Evolutionary conservation across 139 green algal genomes (phyloP).

Genomic region (Tetraselmis striata): DNA sequence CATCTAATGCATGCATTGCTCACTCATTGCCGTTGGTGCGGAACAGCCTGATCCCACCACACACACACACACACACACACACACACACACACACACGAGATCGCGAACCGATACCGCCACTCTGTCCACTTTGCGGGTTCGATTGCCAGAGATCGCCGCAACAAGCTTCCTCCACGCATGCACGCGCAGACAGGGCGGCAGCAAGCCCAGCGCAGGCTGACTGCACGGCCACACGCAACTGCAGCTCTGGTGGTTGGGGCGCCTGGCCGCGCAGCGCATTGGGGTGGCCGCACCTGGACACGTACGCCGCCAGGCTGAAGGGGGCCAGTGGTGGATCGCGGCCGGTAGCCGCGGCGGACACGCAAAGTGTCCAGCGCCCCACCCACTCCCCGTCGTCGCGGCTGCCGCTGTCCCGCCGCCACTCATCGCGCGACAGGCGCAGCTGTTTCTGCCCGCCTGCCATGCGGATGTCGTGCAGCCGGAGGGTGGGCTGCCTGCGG

Average conservation of each 20-base stretch:
- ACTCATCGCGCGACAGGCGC: neutral
- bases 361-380: neutral
- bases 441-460: neutral
- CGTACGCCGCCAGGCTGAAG: neutral
- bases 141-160: no score
- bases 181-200: no score
- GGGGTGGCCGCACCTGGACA: neutral
- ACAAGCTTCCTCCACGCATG: no score
- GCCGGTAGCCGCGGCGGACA: neutral
- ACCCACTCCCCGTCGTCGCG: neutral
- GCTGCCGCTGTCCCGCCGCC: neutral
- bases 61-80: neutral
- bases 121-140: no score
- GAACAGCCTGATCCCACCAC: no score
- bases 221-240: no score
- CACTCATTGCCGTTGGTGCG: no score
- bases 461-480: neutral
- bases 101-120: neutral
- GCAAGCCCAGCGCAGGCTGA: no score
- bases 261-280: no score
- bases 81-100: neutral
- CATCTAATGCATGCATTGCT: no score
- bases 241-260: no score
- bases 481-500: neutral
- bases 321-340: neutral